Conservation (phyloP, 805 yeast genomes). For the Saccharomycopsis fermentans region DNA sequence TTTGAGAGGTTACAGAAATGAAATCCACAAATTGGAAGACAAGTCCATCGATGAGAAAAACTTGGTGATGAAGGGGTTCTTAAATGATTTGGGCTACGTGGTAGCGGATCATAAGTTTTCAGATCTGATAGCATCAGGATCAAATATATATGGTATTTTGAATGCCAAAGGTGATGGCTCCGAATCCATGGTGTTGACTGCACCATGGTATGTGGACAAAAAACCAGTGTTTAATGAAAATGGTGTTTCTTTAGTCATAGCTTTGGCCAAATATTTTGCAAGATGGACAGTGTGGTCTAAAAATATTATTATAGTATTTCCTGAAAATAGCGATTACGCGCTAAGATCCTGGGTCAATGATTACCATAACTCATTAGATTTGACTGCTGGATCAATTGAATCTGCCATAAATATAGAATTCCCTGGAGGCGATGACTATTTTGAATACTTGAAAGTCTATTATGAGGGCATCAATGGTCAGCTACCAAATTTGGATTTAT, state of each 20-base stretch:
- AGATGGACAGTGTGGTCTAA: conserved; percentile 94
- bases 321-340: conserved; percentile 58
- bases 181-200: conserved; percentile 83
- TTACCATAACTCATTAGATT: conserved; percentile 73
- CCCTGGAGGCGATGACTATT: conserved; percentile 52
- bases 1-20: conserved; percentile 72
- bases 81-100: conserved; percentile 63
- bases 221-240: conserved; percentile 55
- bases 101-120: conserved; percentile 38
- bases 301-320: conserved; percentile 77
- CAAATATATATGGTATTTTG: conserved; percentile 64
- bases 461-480: conserved; percentile 94
- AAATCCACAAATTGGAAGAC: conserved; percentile 31
- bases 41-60: conserved; percentile 31
- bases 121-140: conserved; percentile 25
- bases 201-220: conserved; percentile 75
- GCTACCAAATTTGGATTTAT: conserved; percentile 82
- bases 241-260: conserved; percentile 63
- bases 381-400: conserved; percentile 90
- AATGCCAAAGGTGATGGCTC: conserved; percentile 95
- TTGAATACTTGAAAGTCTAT: conserved; percentile 61
- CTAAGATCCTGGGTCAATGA: conserved; percentile 88
- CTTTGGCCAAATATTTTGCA: conserved; percentile 69
- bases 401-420: conserved; percentile 82
- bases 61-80: conserved; percentile 42